Percentiles rank a stretch among this genome's conserved stretches.
phyloP scores from a whole-genome alignment of 768 basidiomycete genomes.

The Suillus clintonianus region DNA sequence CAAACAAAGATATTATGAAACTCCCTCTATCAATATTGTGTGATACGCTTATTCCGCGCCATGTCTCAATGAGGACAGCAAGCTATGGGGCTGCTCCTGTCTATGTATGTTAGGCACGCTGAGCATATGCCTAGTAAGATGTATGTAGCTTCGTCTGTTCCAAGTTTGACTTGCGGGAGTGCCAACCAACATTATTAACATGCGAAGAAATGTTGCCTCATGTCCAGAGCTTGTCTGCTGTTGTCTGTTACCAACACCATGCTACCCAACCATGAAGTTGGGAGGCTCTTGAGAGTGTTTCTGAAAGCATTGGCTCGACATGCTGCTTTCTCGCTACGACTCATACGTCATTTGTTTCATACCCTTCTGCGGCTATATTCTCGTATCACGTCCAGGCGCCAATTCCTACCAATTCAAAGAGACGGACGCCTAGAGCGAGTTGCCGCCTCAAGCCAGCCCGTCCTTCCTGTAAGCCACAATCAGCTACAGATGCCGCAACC shows the following conservation, averaged over 20 bases:
- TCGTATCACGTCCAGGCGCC: background rate
- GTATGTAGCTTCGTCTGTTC: background rate
- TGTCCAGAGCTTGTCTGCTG: background rate
- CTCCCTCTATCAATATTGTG: background rate
- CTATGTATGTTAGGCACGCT: no score
- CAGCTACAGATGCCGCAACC: background rate
- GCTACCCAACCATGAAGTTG: background rate
- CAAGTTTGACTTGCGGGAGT: background rate
- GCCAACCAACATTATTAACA: background rate
- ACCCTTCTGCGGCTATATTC: background rate
- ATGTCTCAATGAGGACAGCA: background rate
- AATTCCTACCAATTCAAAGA: no score
- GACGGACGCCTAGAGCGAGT: background rate
- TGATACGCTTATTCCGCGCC: background rate
- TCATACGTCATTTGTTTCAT: background rate
- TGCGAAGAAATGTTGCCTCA: background rate
- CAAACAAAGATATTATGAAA: slow-evolving; percentile 36
- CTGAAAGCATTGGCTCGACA: background rate
- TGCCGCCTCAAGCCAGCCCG: background rate
- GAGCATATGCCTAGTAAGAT: no score
- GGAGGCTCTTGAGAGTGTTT: background rate
- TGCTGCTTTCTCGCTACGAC: background rate
- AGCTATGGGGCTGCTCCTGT: background rate
- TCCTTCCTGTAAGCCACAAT: background rate
- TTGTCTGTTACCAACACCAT: background rate